Conservation (phyloP, 441 rosid genomes). For the Gossypium trilobum region DNA sequence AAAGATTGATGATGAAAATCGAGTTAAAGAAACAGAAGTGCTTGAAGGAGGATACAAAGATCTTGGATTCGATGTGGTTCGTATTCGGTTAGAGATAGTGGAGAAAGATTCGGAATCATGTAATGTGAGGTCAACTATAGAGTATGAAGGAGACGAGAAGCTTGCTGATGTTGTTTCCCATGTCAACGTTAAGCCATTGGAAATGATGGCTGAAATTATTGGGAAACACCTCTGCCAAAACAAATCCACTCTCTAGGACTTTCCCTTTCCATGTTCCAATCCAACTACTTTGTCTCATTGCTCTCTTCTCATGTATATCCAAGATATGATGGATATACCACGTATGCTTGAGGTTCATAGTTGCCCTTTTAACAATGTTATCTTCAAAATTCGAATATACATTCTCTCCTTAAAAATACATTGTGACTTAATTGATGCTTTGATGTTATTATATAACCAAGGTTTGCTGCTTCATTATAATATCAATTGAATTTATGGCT, state of each 20-base stretch:
- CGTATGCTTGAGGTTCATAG: too few relatives aligned
- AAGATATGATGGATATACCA: too few relatives aligned
- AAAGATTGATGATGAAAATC: conserved; percentile 29
- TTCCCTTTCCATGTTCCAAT: neutral
- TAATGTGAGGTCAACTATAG: neutral
- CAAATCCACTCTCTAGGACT: neutral
- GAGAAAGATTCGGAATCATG: conserved; percentile 4
- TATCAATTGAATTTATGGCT: too few relatives aligned
- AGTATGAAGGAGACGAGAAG: conserved; percentile 7
- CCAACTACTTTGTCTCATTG: neutral
- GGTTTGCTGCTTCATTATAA: too few relatives aligned
- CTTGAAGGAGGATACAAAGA: conserved; percentile 26
- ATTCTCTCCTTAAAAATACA: too few relatives aligned
- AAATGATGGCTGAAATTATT: neutral
- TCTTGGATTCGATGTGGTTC: conserved; percentile 1
- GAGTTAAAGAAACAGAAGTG: conserved; percentile 32
- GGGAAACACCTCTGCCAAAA: neutral
- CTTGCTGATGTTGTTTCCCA: neutral
- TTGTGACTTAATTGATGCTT: too few relatives aligned
- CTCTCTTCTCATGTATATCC: neutral
- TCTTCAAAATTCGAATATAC: too few relatives aligned
- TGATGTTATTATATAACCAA: too few relatives aligned
- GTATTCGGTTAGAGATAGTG: neutral
- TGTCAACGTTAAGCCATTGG: neutral
- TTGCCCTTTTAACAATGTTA: too few relatives aligned